Percentiles rank a stretch among this genome's conserved stretches.
These are phyloP conservation scores for Malassezia obtusa DNA, from an alignment of 1,284 basidiomycete species.

Conservation along the genomic window DNA sequence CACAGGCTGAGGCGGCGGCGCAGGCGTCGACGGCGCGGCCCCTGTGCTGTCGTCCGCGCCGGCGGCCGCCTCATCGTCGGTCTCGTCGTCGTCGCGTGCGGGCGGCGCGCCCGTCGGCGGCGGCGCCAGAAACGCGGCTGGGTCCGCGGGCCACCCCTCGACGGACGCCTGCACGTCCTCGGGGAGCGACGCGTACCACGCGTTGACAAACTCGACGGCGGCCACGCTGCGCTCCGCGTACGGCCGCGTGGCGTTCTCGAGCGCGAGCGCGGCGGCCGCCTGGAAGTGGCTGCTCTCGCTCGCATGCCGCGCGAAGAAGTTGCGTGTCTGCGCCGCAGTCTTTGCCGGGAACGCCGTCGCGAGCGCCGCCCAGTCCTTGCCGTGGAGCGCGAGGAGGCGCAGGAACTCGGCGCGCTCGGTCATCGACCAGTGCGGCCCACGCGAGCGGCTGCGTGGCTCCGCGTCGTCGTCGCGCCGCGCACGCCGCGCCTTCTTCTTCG, in stretches of 20 bases:
- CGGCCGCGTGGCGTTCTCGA: constrained; percentile 24
- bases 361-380: constrained; percentile 66
- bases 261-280: constrained; percentile 27
- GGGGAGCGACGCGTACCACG: constrained; percentile 11
- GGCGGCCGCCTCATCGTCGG: constrained; percentile 12
- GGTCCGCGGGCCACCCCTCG: constrained; percentile 10
- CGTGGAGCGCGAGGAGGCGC: constrained; percentile 59
- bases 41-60: neutral
- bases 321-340: constrained; percentile 66
- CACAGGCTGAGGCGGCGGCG: neutral
- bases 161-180: constrained; percentile 5
- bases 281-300: constrained; percentile 38
- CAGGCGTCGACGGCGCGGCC: neutral
- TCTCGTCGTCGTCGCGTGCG: constrained; percentile 11
- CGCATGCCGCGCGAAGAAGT: constrained; percentile 54
- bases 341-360: constrained; percentile 66
- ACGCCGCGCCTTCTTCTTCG: constrained; percentile 4
- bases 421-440: constrained; percentile 53
- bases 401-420: constrained; percentile 56
- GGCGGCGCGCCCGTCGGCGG: neutral
- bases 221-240: constrained; percentile 17
- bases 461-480: neutral
- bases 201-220: constrained; percentile 6
- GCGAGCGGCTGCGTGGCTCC: constrained; percentile 13
- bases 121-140: neutral